Conservation (phyloP, 164 flowering plant genomes). For the Umbellularia californica region DNA sequence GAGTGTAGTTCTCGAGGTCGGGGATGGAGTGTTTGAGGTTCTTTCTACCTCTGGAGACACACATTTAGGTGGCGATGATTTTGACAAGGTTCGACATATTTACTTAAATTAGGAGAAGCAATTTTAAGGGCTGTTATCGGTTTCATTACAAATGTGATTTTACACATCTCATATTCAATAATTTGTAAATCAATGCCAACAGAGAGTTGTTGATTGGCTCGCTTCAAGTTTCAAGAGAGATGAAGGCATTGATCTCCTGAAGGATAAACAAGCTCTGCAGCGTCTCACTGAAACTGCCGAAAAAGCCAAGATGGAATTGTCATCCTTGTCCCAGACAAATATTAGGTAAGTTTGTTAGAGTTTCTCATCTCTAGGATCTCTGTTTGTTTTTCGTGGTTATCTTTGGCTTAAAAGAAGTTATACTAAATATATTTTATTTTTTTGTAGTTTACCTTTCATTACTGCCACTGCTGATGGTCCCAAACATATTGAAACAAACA, state of each 20-base stretch:
- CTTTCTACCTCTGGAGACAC: conserved; percentile 80
- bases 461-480: conserved; percentile 88
- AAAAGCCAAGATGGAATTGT: conserved; percentile 70
- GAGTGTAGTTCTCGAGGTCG: conserved; percentile 79
- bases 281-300: conserved; percentile 70
- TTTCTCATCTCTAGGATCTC: background rate
- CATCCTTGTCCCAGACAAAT: conserved; percentile 60
- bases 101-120: no score
- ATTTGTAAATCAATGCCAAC: background rate
- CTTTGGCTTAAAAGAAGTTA: background rate
- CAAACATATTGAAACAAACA: conserved; percentile 77
- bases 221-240: conserved; percentile 13
- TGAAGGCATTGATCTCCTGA: conserved; percentile 19
- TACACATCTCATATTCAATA: background rate
- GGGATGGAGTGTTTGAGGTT: conserved; percentile 90
- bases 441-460: conserved; percentile 71
- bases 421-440: conserved; percentile 6
- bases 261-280: conserved; percentile 36
- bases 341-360: conserved; percentile 36
- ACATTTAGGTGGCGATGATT: conserved; percentile 85
- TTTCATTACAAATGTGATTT: no score
- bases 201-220: conserved; percentile 19
- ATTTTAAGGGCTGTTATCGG: no score
- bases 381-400: background rate
- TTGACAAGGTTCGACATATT: conserved; percentile 59